Evolutionary conservation across 202 grass and related monocot species (phyloP).

Genomic region (Elaeis oleifera): DNA sequence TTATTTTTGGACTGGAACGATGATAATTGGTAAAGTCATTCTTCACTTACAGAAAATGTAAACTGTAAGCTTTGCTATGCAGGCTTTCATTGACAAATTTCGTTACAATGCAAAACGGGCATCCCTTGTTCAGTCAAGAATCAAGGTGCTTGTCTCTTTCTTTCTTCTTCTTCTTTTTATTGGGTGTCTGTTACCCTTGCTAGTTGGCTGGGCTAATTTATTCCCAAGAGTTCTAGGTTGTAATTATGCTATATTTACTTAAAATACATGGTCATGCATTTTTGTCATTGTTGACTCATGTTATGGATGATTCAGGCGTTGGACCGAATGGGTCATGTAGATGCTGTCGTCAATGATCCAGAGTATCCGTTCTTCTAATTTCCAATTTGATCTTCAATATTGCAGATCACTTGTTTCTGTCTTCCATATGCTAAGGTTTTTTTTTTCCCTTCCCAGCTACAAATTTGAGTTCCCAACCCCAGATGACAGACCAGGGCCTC

Average conservation of each 20-base stretch:
- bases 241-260: no score
- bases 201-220: no score
- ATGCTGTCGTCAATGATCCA: constrained; percentile 92
- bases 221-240: no score
- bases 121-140: constrained; percentile 98
- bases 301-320: constrained; percentile 48
- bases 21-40: no score
- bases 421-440: constrained; percentile 14
- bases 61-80: constrained; percentile 17
- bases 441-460: constrained; percentile 56
- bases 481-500: constrained; percentile 82
- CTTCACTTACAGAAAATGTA: no score
- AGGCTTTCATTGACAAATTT: constrained; percentile 95
- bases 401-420: not conserved
- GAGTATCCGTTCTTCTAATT: constrained; percentile 44
- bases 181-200: not conserved
- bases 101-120: constrained; percentile 96
- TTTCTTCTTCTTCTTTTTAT: not conserved
- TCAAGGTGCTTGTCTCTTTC: constrained; percentile 55
- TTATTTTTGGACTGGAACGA: no score
- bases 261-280: not conserved
- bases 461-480: constrained; percentile 98
- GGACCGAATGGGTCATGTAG: constrained; percentile 87
- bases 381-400: constrained; percentile 11
- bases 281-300: constrained; percentile 17